Base-by-base conservation (phyloP, 1,284 basidiomycete species). In the Irpex rosettiformis region DNA sequence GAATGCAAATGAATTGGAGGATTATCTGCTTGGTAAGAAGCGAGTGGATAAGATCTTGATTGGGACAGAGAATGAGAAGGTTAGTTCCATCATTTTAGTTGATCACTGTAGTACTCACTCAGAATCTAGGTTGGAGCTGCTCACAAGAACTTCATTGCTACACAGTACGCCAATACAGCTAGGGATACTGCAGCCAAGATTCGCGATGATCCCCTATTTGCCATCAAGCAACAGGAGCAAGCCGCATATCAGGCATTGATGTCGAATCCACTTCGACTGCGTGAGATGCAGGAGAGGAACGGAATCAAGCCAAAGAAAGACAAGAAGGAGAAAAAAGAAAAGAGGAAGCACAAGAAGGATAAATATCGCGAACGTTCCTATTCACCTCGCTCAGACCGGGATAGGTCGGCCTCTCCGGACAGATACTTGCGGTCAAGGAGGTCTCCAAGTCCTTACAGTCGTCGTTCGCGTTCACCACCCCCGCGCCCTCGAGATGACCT, bases 11-110 rank as follows among this genome's bases (percentile, higher is more conserved):
- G 96, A 99, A 62, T 75, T 98, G 66, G 97, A 99, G 77, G 94
- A 96, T 66, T 99, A 99, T 70, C 77, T 99, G 4, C 80, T 99
- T 28, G 97, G 96, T n/a, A 99, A 98, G 84, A 98, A 96, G 78
- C 78, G 96, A 56, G 96, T 99, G 1, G 97, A 99, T 73, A 95
- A 98, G 76, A 90, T 98, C 25, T 75, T 99, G 62, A 93, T 86
- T 28, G 91, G 87, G 45, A 93, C 96, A 67, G 93, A 96, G 69
- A 89, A 96, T 67, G 88, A 84, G 61, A 91, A 91, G 81, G 93
- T 94, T 64, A 61, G 83, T 70, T 18, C 52, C n/a, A 42, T 51
- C 48, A 18, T 56, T 3, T 58, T 48, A 30, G 16, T 42, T 29
- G 29, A n/a, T 43, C 47, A 52, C 42, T 58, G 25, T 28, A 21